Percentiles rank a stretch among this genome's conserved stretches.
Conservation (phyloP, 108 stramenopile genomes). For the Nitzschia putrida region DNA sequence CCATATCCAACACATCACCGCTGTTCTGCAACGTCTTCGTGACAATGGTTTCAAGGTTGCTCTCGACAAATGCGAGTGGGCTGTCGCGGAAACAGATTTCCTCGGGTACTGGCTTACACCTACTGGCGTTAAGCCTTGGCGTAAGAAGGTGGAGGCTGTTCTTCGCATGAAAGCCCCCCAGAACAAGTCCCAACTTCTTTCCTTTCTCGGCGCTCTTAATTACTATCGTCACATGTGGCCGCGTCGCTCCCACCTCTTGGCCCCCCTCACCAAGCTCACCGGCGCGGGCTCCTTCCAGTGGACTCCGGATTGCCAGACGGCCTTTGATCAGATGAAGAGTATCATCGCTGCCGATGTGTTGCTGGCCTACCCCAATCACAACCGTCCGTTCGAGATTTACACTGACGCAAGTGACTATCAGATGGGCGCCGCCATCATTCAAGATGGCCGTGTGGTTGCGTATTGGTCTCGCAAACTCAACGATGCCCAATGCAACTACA, state of each 20-base stretch:
- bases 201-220: slow-evolving; percentile 47
- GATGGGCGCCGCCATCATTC: slow-evolving; percentile 45
- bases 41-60: slow-evolving; percentile 25
- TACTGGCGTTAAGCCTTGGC: slow-evolving; percentile 26
- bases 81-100: slow-evolving; percentile 28
- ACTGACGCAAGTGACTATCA: slow-evolving; percentile 50
- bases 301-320: slow-evolving; percentile 13
- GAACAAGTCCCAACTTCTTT: slow-evolving; percentile 31
- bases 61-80: slow-evolving; percentile 29
- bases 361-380: slow-evolving; percentile 34
- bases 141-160: slow-evolving; percentile 45
- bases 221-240: slow-evolving; percentile 50
- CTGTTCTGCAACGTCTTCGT: slow-evolving; percentile 15
- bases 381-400: slow-evolving; percentile 35
- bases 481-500: slow-evolving; percentile 31
- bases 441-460: slow-evolving; percentile 44
- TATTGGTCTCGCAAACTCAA: slow-evolving; percentile 39
- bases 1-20: slow-evolving; percentile 25
- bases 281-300: not conserved
- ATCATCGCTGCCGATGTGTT: slow-evolving; percentile 15
- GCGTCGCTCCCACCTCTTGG: slow-evolving; percentile 27
- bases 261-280: slow-evolving; percentile 27
- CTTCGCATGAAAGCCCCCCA: slow-evolving; percentile 10
- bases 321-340: slow-evolving; percentile 13
- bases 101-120: slow-evolving; percentile 38